A percentile compares a stretch with the other conserved stretches of the same genome.
Conservation (phyloP, 2,329 filamentous ascomycete species). For the Diaporthe longicolla region DNA sequence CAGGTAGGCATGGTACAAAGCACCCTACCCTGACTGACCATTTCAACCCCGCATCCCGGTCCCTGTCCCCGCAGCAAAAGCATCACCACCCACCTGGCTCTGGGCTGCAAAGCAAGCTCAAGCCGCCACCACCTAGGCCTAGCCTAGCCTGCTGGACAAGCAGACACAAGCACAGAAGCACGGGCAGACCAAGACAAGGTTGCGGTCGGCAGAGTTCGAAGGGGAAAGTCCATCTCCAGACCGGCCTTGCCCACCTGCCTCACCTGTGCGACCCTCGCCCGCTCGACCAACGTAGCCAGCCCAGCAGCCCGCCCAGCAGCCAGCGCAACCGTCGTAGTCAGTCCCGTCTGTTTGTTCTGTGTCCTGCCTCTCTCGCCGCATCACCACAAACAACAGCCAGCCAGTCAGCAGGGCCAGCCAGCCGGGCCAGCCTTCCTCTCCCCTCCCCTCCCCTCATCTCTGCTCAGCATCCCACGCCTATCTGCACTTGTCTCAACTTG, state of each 20-base stretch:
- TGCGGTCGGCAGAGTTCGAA: conserved; percentile 22
- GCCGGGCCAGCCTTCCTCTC: too few relatives aligned
- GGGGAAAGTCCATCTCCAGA: conserved; percentile 19
- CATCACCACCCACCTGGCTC: conserved; percentile 11
- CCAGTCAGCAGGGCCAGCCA: background rate
- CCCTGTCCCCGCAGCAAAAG: conserved; percentile 33
- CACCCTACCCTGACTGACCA: too few relatives aligned
- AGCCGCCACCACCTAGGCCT: conserved; percentile 24
- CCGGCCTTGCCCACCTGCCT: conserved; percentile 20
- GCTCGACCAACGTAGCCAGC: background rate
- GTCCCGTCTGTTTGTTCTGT: background rate
- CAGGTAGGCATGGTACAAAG: background rate
- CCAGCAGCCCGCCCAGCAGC: background rate
- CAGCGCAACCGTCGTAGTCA: too few relatives aligned
- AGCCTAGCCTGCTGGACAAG: conserved; percentile 26
- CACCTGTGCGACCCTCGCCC: conserved; percentile 26
- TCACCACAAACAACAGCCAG: conserved; percentile 1
- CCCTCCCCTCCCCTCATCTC: too few relatives aligned
- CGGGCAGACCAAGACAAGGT: conserved; percentile 24
- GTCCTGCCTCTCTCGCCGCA: background rate
- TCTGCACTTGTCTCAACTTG: background rate
- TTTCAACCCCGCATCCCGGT: conserved; percentile 29
- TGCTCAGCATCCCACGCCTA: background rate
- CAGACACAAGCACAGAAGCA: conserved; percentile 19
- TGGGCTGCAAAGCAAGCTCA: conserved; percentile 31